Evolutionary conservation across 129 eudicot genomes (phyloP).

Genomic region (Silybum marianum): DNA sequence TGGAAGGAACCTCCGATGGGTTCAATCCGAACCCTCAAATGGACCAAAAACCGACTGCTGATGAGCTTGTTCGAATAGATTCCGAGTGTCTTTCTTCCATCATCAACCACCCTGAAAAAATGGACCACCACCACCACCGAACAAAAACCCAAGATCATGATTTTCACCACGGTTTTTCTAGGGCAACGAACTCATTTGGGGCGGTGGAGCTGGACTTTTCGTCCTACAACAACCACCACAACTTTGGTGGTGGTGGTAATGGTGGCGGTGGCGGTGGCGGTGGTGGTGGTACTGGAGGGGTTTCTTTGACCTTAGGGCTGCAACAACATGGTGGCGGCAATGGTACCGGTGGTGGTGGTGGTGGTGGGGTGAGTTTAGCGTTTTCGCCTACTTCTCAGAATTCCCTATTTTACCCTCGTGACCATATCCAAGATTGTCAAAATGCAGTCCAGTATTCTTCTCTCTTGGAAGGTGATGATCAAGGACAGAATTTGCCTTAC

Average conservation of each 20-base stretch:
- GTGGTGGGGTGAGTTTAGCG: slow-evolving; percentile 62
- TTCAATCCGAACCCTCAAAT: slow-evolving; percentile 22
- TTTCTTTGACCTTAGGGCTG: slow-evolving; percentile 88
- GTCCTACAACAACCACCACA: slow-evolving; percentile 50
- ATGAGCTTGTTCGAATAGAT: slow-evolving; percentile 70
- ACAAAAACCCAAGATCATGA: slow-evolving; percentile 30
- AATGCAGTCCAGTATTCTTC: slow-evolving; percentile 66
- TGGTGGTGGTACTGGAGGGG: slow-evolving; percentile 50
- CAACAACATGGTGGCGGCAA: slow-evolving; percentile 65
- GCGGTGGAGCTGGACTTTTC: slow-evolving; percentile 73
- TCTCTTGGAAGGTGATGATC: slow-evolving; percentile 76
- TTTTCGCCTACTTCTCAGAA: slow-evolving; percentile 64
- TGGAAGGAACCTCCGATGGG: slow-evolving; percentile 45
- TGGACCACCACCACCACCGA: slow-evolving; percentile 24
- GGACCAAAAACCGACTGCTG: slow-evolving; percentile 71
- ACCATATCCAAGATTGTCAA: slow-evolving; percentile 66
- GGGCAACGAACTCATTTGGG: slow-evolving; percentile 57
- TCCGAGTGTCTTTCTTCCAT: slow-evolving; percentile 80
- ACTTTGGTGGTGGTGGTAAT: slow-evolving; percentile 32
- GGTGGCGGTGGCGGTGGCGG: not conserved
- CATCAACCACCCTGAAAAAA: slow-evolving; percentile 59
- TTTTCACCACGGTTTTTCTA: slow-evolving; percentile 40
- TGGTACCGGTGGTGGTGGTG: slow-evolving; percentile 25
- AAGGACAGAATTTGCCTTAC: slow-evolving; percentile 77
- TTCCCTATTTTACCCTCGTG: slow-evolving; percentile 74